Percentiles rank a stretch among this genome's conserved stretches.
Evolutionary conservation across 192 early-diverging fungal genomes (phyloP).

Genomic region (Backusella psychrophila): DNA sequence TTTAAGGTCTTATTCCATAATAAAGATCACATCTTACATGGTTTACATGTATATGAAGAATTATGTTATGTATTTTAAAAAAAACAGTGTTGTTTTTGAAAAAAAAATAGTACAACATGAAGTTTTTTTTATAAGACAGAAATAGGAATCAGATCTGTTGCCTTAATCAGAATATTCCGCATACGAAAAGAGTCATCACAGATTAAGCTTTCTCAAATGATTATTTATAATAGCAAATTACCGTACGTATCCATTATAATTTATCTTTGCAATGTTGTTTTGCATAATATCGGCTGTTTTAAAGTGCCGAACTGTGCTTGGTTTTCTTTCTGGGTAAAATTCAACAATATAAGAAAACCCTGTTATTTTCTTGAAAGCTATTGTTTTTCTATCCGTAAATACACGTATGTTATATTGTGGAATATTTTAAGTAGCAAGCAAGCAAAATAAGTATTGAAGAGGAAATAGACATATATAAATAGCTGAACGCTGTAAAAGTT

Average conservation of each 20-base stretch:
- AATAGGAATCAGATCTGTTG: background rate
- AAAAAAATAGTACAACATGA: background rate
- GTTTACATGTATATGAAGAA: background rate
- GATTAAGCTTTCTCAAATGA: background rate
- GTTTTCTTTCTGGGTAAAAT: no score
- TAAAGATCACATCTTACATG: background rate
- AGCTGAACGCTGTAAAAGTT: no score
- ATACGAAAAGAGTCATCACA: background rate
- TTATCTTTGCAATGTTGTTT: background rate
- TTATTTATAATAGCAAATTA: background rate
- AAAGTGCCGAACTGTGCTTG: no score
- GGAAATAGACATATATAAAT: no score
- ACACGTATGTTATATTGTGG: no score
- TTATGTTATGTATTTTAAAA: background rate
- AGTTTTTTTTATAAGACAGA: background rate
- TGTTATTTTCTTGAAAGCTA: no score
- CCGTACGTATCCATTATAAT: background rate
- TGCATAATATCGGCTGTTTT: no score
- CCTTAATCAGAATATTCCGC: background rate
- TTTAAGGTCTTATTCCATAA: background rate
- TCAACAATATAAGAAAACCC: no score
- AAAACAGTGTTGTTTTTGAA: background rate
- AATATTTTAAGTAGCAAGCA: no score
- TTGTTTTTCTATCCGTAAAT: no score
- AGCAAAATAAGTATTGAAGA: no score